A percentile compares a stretch with the other conserved stretches of the same genome.
These are phyloP conservation scores for Kluyveromyces sp. DNA, from an alignment of 1,139 yeast genomes.

Conservation along the genomic window DNA sequence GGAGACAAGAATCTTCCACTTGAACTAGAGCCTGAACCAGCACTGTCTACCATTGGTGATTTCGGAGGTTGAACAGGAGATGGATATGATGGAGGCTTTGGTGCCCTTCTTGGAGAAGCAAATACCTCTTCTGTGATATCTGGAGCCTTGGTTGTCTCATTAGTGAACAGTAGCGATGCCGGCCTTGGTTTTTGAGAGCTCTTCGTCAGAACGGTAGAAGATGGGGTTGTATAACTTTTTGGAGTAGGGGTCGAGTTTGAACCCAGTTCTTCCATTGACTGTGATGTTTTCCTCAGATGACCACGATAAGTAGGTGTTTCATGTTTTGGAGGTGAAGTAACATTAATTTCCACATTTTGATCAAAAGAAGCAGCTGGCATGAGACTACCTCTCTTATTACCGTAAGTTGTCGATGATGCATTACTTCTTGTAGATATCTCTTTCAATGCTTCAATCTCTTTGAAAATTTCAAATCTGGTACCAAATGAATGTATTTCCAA, in stretches of 20 bases:
- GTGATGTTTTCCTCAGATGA: slow-evolving; percentile 43
- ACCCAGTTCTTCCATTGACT: slow-evolving; percentile 43
- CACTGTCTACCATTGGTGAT: slow-evolving; percentile 20
- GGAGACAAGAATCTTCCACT: slow-evolving; percentile 2
- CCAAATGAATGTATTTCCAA: slow-evolving; percentile 90
- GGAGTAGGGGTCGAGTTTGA: slow-evolving; percentile 13
- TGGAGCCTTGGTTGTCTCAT: slow-evolving; percentile 3
- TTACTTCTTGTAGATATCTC: slow-evolving; percentile 14
- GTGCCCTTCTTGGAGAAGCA: slow-evolving; percentile 57
- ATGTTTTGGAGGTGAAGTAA: not conserved
- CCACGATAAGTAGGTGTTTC: slow-evolving; percentile 12
- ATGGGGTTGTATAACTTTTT: slow-evolving; percentile 15
- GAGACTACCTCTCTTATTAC: slow-evolving; percentile 11
- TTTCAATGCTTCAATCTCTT: slow-evolving; percentile 71
- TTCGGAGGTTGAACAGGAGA: slow-evolving; percentile 37
- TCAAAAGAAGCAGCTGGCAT: slow-evolving; percentile 30
- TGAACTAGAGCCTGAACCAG: slow-evolving; percentile 1
- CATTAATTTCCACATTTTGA: slow-evolving; percentile 13
- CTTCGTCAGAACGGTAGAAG: slow-evolving; percentile 16
- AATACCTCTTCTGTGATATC: slow-evolving; percentile 26
- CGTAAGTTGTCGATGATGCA: not conserved
- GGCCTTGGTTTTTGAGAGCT: slow-evolving; percentile 3
- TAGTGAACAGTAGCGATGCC: slow-evolving; percentile 1
- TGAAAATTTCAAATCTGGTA: slow-evolving; percentile 83
- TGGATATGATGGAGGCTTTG: slow-evolving; percentile 47